Evolutionary conservation across 1,284 basidiomycete genomes (phyloP), one percentile per base, ranked within the genome.

Genomic region (Trametes pubescens): DNA sequence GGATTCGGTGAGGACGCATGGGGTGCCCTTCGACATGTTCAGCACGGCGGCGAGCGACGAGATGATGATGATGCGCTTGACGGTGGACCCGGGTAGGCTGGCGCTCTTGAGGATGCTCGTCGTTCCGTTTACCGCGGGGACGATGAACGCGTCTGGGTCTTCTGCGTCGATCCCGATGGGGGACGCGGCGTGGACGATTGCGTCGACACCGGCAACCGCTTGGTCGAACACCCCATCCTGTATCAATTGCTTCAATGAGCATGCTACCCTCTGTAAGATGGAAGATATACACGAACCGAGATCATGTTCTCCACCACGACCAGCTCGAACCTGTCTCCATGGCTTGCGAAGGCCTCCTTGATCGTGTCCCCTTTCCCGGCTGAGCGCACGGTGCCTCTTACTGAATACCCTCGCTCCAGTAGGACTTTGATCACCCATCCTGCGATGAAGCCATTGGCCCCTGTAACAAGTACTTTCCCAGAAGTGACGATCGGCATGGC

Each of bases 111-210:
- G 78, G 6, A 91, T 80, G 40, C 85, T 83, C 0, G 81, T 70
- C 1, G 89, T 91, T 0, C 90, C 90, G 29, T 85, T 76, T 11
- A 91, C 79, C 6, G 90, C 90, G 0, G 90, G 90, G 2, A 75
- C 75, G 70, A 91, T 83, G 18, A 90, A 72, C 56, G 87, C 86
- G 14, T 57, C 38, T 18, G 59, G 63, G 29, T 57, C 51, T 11
- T 57, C 24, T 2, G 29, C 37, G 7, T 54, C 24, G 22, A 43
- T 7, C 11, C 24, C 35, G 64, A 79, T 78, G 1, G 82, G 82
- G 7, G 81, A 81, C 0, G 82, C 82, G 49, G 78, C 80, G 73
- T 84, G 82, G 34, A 76, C 76, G 44, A 84, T 78, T 1, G 73
- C 78, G 52, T 63, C 57, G 11, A 63, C 44, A 4, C 48, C 60